Percentiles rank a stretch among this genome's conserved stretches.
Evolutionary conservation across 2,329 filamentous ascomycete genomes (phyloP).

Genomic region (Alternaria ethzedia): DNA sequence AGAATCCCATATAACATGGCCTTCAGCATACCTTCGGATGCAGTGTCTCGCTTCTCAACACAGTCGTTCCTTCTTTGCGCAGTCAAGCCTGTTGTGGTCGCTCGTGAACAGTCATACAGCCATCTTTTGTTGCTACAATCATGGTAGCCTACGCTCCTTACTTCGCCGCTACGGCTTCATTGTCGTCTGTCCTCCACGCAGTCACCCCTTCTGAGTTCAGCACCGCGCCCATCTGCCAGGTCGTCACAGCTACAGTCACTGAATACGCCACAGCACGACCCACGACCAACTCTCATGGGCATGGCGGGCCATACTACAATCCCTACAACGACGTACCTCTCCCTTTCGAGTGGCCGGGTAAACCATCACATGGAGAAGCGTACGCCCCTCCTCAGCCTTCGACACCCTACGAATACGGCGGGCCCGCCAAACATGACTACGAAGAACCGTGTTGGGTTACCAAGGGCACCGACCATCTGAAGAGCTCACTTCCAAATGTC

Average conservation of each 20-base stretch:
- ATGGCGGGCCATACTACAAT: conserved; percentile 40
- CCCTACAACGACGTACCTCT: conserved; percentile 37
- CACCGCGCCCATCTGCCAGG: conserved; percentile 13
- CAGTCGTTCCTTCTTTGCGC: conserved; percentile 21
- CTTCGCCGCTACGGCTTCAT: conserved; percentile 25
- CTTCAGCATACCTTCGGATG: not conserved
- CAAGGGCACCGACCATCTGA: conserved; percentile 26
- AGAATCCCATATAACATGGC: conserved; percentile 16
- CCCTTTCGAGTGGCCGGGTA: conserved; percentile 35
- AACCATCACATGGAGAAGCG: conserved; percentile 25
- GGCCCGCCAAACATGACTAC: conserved; percentile 24
- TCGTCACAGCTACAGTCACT: conserved; percentile 21
- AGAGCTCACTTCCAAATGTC: conserved; percentile 25
- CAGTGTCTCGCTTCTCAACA: not conserved
- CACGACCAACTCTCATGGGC: conserved; percentile 28
- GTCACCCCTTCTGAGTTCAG: conserved; percentile 13
- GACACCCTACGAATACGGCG: conserved; percentile 32
- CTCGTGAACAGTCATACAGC: conserved; percentile 4
- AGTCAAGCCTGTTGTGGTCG: conserved; percentile 5
- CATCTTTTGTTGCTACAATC: conserved; percentile 13
- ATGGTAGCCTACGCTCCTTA: conserved; percentile 41
- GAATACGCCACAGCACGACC: conserved; percentile 24
- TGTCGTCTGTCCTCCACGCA: conserved; percentile 26
- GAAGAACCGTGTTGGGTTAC: conserved; percentile 37
- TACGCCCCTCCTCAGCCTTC: conserved; percentile 26